These are phyloP conservation scores for Irpex sp. DNA, from an alignment of 1,284 basidiomycete genomes.

Conservation along the genomic window DNA sequence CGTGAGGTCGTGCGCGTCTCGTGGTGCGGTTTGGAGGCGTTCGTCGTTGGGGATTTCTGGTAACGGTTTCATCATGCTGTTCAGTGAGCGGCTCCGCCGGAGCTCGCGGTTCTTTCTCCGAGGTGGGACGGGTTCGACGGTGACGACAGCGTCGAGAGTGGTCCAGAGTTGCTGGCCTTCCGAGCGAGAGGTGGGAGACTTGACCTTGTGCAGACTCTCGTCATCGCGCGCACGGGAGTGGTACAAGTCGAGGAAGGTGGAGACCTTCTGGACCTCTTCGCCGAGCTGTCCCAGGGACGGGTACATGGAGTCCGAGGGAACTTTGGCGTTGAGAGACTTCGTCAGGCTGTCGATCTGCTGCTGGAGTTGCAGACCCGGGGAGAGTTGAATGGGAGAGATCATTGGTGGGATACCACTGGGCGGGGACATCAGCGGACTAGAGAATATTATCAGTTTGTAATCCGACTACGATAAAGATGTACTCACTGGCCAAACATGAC, in stretches of 20 bases:
- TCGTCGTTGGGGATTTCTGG: slow-evolving; percentile 10
- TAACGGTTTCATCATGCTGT: slow-evolving; percentile 15
- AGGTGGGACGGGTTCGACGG: not conserved
- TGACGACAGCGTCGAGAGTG: slow-evolving; percentile 5
- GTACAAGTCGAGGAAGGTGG: slow-evolving; percentile 28
- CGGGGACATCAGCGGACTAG: not conserved
- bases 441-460: no score
- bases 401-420: not conserved
- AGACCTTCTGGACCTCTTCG: slow-evolving; percentile 17
- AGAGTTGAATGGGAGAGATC: not conserved
- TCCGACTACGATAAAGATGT: not conserved
- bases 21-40: not conserved
- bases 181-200: slow-evolving; percentile 8
- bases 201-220: slow-evolving; percentile 5
- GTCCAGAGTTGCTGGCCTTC: slow-evolving; percentile 2
- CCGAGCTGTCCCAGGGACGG: slow-evolving; percentile 21
- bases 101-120: slow-evolving; percentile 5
- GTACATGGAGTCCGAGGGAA: slow-evolving; percentile 21
- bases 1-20: not conserved
- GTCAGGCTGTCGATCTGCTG: slow-evolving; percentile 25
- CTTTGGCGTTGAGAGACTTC: slow-evolving; percentile 18
- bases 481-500: slow-evolving; percentile 4
- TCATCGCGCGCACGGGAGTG: slow-evolving; percentile 18
- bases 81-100: slow-evolving; percentile 24
- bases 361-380: slow-evolving; percentile 9